Evolutionary conservation across 208 protist species (phyloP).

Genomic region (Crithidia bombi): DNA sequence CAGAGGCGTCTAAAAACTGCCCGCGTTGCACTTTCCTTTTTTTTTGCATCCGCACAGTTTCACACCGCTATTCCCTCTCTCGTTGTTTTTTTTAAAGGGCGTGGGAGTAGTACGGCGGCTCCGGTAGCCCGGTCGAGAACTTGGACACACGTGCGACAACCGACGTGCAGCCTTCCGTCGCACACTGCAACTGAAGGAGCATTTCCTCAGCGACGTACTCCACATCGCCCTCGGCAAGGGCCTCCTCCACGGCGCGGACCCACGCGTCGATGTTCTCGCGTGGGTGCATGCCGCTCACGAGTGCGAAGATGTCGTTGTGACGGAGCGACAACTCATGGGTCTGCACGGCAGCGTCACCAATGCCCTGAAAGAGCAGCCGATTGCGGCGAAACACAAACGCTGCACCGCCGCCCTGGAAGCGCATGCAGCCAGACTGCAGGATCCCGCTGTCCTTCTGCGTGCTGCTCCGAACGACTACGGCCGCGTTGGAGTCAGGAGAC

Average conservation of each 20-base stretch:
- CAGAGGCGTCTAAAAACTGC: too few species aligned
- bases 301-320: conserved; percentile 56
- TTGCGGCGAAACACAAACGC: conserved; percentile 60
- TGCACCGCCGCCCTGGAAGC: conserved; percentile 49
- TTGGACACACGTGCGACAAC: conserved; percentile 47
- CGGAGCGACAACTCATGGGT: conserved; percentile 53
- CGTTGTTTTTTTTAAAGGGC: conserved; percentile 2
- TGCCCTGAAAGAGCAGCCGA: conserved; percentile 62
- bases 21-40: neutral
- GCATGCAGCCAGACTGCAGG: conserved; percentile 37
- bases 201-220: conserved; percentile 86
- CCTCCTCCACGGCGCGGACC: conserved; percentile 24
- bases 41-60: neutral
- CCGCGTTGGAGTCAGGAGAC: conserved; percentile 37
- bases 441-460: conserved; percentile 14
- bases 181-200: conserved; percentile 48
- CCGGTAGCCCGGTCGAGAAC: conserved; percentile 42
- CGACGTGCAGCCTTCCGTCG: conserved; percentile 33
- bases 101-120: conserved; percentile 43
- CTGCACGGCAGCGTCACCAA: conserved; percentile 53
- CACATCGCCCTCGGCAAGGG: conserved; percentile 41
- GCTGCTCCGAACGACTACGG: conserved; percentile 33
- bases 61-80: neutral
- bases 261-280: conserved; percentile 36
- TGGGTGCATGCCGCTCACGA: conserved; percentile 51